Percentiles rank a stretch among this genome's conserved stretches.
Conservation (phyloP, 2,329 filamentous ascomycete genomes). For the Sphaerulina populicola region DNA sequence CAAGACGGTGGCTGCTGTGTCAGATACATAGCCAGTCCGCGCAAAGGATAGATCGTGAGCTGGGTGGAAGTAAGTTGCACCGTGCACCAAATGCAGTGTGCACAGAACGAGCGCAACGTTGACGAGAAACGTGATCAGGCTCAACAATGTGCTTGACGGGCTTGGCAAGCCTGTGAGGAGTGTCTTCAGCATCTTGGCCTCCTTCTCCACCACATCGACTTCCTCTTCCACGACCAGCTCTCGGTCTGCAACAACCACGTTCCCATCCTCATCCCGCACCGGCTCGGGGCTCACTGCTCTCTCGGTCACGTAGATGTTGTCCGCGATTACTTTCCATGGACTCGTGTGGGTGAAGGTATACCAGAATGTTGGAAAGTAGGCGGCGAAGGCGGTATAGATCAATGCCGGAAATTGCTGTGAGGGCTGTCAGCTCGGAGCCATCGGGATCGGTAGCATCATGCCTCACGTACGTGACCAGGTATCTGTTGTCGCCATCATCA, state of each 20-base stretch:
- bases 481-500: constrained; percentile 24
- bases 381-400: constrained; percentile 34
- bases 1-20: constrained; percentile 68
- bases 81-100: constrained; percentile 68
- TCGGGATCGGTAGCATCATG: background rate
- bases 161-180: constrained; percentile 70
- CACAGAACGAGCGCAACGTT: constrained; percentile 63
- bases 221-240: constrained; percentile 57
- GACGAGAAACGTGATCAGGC: constrained; percentile 48
- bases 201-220: constrained; percentile 51
- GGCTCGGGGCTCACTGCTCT: constrained; percentile 34
- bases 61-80: constrained; percentile 61
- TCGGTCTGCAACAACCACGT: constrained; percentile 37
- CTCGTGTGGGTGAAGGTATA: constrained; percentile 27
- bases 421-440: constrained; percentile 18
- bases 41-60: constrained; percentile 73
- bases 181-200: constrained; percentile 52
- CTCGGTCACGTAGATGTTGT: constrained; percentile 34
- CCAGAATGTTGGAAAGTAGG: constrained; percentile 40
- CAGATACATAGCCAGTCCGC: constrained; percentile 77
- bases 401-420: constrained; percentile 28
- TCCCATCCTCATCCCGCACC: constrained; percentile 22
- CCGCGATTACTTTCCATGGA: constrained; percentile 30
- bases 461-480: constrained; percentile 31
- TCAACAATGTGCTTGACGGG: constrained; percentile 57